phyloP scores from a whole-genome alignment of 495 filamentous ascomycete species.

The Wilcoxina mikolae region DNA sequence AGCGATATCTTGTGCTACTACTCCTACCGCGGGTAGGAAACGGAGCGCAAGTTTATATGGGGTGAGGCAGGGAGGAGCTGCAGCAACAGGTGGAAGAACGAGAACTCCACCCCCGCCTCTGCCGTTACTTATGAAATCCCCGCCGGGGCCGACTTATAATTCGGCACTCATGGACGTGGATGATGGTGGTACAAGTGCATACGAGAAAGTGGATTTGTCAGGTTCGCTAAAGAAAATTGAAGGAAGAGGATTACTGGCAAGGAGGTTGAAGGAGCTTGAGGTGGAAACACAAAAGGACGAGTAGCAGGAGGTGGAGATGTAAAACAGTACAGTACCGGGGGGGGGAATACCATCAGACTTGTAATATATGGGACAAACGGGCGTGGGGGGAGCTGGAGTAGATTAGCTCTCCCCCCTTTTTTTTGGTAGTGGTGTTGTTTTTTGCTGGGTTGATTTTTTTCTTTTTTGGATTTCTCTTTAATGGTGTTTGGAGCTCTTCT shows the following conservation, averaged over 20 bases:
- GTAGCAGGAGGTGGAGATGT: neutral
- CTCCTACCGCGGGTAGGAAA: slow-evolving; percentile 16
- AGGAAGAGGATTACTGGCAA: slow-evolving; percentile 21
- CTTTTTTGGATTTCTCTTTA: neutral
- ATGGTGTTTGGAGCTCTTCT: slow-evolving; percentile 3
- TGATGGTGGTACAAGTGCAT: slow-evolving; percentile 10
- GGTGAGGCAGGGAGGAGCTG: slow-evolving; percentile 7
- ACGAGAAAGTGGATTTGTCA: slow-evolving; percentile 24
- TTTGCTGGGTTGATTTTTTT: neutral
- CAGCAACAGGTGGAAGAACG: slow-evolving; percentile 7
- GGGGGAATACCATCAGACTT: no score
- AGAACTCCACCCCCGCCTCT: slow-evolving; percentile 9
- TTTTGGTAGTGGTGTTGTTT: neutral
- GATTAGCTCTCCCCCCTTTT: no score
- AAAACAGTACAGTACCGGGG: neutral
- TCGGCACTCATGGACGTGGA: slow-evolving; percentile 10
- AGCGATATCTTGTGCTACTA: slow-evolving; percentile 30
- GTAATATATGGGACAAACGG: no score
- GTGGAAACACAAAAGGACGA: slow-evolving; percentile 13
- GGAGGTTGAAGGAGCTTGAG: slow-evolving; percentile 19
- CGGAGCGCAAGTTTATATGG: slow-evolving; percentile 23
- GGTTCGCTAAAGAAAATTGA: slow-evolving; percentile 14
- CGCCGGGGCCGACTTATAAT: neutral
- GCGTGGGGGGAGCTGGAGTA: no score
- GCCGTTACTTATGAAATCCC: neutral